Percentiles rank a stretch among this genome's conserved stretches.
phyloP scores from a whole-genome alignment of 2,329 filamentous ascomycete genomes.

The Fusarium hostae region DNA sequence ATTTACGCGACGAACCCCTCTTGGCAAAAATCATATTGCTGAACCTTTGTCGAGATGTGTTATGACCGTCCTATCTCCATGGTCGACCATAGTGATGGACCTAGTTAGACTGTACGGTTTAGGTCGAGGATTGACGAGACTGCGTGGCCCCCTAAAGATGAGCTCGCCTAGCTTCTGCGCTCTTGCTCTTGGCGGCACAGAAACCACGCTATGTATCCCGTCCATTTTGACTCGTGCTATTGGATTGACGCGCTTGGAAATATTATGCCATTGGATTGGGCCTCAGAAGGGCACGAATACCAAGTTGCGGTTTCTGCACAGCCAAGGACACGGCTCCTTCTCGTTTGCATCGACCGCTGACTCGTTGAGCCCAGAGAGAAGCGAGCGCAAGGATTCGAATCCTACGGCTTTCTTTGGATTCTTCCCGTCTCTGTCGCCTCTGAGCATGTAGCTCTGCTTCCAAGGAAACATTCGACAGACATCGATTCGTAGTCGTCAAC shows the following conservation, averaged over 20 bases:
- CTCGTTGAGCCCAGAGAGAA: conserved; percentile 35
- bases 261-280: conserved; percentile 13
- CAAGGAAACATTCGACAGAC: conserved; percentile 17
- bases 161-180: conserved; percentile 16
- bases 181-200: conserved; percentile 15
- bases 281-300: conserved; percentile 24
- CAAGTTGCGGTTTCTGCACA: conserved; percentile 19
- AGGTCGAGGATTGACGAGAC: conserved; percentile 14
- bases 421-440: conserved; percentile 31
- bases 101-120: conserved; percentile 3
- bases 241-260: conserved; percentile 11
- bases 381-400: conserved; percentile 43
- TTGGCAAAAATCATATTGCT: conserved; percentile 18
- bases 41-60: conserved; percentile 7
- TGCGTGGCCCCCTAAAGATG: conserved; percentile 29
- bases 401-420: conserved; percentile 39
- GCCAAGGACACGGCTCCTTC: conserved; percentile 34
- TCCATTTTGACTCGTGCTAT: conserved; percentile 3
- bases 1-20: conserved; percentile 20
- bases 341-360: conserved; percentile 31
- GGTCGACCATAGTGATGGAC: background rate
- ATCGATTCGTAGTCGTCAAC: conserved; percentile 2
- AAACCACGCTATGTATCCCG: conserved; percentile 5
- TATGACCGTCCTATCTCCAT: conserved; percentile 32
- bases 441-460: conserved; percentile 21